phyloP scores from a whole-genome alignment of 2,329 filamentous ascomycete species.

The Epichloe brachyelytri region DNA sequence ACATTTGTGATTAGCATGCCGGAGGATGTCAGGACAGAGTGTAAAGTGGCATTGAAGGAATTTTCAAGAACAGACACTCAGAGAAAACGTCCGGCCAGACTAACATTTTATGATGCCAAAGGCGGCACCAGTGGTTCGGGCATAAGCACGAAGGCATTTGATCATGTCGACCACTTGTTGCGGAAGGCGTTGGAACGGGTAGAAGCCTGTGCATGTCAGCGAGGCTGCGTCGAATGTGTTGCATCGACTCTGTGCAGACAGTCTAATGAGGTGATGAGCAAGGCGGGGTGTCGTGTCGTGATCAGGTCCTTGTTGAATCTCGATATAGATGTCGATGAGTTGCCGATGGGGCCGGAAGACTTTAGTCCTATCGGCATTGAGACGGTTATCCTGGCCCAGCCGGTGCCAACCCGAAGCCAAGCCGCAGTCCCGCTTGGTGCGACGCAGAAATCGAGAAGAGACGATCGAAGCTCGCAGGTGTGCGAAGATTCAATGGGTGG shows the following conservation, averaged over 20 bases:
- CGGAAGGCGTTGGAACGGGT: constrained; percentile 64
- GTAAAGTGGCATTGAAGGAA: constrained; percentile 80
- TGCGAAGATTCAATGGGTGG: constrained; percentile 12
- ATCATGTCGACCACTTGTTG: constrained; percentile 73
- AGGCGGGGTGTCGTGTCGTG: constrained; percentile 73
- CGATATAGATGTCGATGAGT: constrained; percentile 67
- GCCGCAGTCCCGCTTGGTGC: not conserved
- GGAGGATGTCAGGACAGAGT: constrained; percentile 87
- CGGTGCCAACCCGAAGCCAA: constrained; percentile 34
- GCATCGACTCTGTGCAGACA: constrained; percentile 75
- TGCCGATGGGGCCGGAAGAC: constrained; percentile 76
- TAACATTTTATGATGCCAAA: constrained; percentile 94
- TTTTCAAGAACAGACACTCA: constrained; percentile 56
- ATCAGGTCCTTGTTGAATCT: constrained; percentile 61
- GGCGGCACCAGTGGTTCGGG: constrained; percentile 74
- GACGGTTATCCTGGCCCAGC: constrained; percentile 63
- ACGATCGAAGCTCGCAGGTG: constrained; percentile 10
- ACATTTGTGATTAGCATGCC: constrained; percentile 84
- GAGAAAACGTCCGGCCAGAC: constrained; percentile 71
- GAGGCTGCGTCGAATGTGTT: constrained; percentile 84
- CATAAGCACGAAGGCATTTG: constrained; percentile 85
- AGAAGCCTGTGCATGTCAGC: constrained; percentile 59
- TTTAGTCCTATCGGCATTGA: constrained; percentile 60
- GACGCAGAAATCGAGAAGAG: not conserved
- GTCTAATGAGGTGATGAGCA: constrained; percentile 85